phyloP scores from a whole-genome alignment of 2,329 filamentous ascomycete species.

The Calonectria hawksworthii region DNA sequence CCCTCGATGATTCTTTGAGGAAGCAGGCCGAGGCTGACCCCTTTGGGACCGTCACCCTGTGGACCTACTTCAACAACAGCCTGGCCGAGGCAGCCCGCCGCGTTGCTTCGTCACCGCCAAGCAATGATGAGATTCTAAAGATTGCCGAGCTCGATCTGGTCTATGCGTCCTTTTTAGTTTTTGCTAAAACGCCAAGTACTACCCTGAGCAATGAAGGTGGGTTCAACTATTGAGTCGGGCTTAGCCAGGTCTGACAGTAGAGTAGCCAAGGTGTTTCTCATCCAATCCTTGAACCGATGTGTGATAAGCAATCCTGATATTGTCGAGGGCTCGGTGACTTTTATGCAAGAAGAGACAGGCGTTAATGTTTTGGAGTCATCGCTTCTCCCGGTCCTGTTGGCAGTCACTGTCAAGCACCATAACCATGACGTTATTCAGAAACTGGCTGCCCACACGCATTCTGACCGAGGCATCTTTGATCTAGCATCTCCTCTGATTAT shows the following conservation, averaged over 20 bases:
- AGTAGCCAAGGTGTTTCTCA: constrained; percentile 3
- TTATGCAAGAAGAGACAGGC: constrained; percentile 21
- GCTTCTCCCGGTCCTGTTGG: constrained; percentile 16
- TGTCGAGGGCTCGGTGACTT: constrained; percentile 18
- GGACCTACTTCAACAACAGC: constrained; percentile 30
- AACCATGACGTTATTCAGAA: constrained; percentile 14
- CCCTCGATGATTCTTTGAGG: background rate
- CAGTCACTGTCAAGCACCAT: constrained; percentile 24
- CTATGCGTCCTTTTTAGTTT: constrained; percentile 8
- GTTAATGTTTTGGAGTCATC: constrained; percentile 10
- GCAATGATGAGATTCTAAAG: background rate
- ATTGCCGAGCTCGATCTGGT: constrained; percentile 20
- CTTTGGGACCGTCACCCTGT: constrained; percentile 23
- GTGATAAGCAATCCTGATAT: constrained; percentile 16
- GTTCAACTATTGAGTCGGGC: background rate
- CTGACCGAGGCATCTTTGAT: background rate
- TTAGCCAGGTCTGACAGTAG: background rate
- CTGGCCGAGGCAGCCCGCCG: background rate
- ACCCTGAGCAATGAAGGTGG: background rate
- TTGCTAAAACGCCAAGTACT: background rate
- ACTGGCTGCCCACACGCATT: background rate
- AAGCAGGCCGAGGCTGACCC: constrained; percentile 16
- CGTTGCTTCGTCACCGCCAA: background rate
- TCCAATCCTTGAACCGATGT: constrained; percentile 21
- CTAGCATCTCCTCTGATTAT: background rate